Evolutionary conservation across 139 green algal genomes (phyloP), one percentile per base, ranked within the genome.

Genomic region (Monoraphidium neglectum): DNA sequence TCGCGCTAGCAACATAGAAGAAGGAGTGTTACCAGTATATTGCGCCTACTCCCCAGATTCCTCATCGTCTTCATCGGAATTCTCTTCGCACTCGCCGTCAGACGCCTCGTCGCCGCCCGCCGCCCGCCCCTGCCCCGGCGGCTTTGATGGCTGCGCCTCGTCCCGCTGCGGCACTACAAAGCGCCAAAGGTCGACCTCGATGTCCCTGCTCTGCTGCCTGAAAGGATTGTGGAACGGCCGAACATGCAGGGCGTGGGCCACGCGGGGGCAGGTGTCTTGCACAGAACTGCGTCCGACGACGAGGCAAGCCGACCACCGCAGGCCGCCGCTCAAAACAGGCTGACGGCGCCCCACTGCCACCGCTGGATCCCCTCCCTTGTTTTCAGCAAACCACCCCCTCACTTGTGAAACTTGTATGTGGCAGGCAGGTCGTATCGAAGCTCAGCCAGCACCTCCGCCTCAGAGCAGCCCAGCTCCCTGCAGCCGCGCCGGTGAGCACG

Each of bases 401-500:
- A 79, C 72, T 78, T 78, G 86, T 98, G 95, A 70, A 97, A 98
- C 40, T 80, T 87, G 77, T 96, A 97, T 2, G 78, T 89, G 16
- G 89, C 86, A 0, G 94, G 94, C 64, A 99, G 85, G 78, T 98
- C 90, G 83, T 97, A 98, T 16, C 91, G 77, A 67, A 99, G 84
- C 87, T 98, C 80, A 1, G 92, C 95, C 43, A 98, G 15, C 23
- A 98, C 94, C 63, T 97, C 83, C 16, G 90, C 90, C n/a, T 43
- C 78, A 3, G 16, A n/a, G 21, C 88, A 88, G 16, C 83, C 80
- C 30, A 97, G 85, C 69, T 91, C 82, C 38, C 78, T 82, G 77
- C 33, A 66, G 15, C 12, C 26, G 13, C 12, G 8, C 56, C 12
- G 56, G 10, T 13, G 43, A 8, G 43, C 43, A 12, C 43, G 43